A percentile compares a stretch with the other conserved stretches of the same genome.
phyloP scores from a whole-genome alignment of 306 rosid species.

The Abrus pulchellus region DNA sequence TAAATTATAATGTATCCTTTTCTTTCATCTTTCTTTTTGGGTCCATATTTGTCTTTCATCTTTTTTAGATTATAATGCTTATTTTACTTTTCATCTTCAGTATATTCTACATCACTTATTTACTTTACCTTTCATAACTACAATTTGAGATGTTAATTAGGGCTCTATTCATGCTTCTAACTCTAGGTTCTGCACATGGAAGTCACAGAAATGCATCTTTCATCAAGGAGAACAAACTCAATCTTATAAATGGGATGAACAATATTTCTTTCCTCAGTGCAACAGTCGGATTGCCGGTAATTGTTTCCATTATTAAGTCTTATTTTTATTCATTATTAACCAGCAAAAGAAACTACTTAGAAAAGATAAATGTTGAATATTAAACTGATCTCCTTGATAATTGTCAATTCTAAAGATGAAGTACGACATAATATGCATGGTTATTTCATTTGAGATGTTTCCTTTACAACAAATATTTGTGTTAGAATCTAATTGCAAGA shows the following conservation, averaged over 20 bases:
- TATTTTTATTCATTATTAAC: constrained; percentile 36
- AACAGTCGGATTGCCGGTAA: constrained; percentile 90
- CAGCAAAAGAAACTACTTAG: constrained; percentile 23
- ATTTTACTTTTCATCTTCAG: constrained; percentile 16
- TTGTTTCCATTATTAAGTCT: constrained; percentile 31
- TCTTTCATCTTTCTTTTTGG: neutral
- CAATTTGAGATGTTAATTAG: constrained; percentile 38
- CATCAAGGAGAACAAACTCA: constrained; percentile 53
- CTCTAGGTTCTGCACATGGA: constrained; percentile 84
- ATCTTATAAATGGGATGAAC: constrained; percentile 65
- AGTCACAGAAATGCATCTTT: constrained; percentile 46
- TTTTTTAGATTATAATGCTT: neutral
- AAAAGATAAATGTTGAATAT: neutral
- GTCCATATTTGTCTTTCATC: too few relatives aligned
- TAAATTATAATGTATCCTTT: constrained; percentile 2
- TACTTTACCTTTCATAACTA: neutral
- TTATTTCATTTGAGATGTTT: constrained; percentile 26
- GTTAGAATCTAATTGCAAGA: too few relatives aligned
- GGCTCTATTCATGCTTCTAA: constrained; percentile 26
- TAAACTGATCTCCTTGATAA: constrained; percentile 8
- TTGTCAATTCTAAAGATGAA: constrained; percentile 29
- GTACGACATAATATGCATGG: neutral
- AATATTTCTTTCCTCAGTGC: constrained; percentile 83
- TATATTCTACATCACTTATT: constrained; percentile 3
- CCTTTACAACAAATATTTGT: neutral